Base-by-base conservation (phyloP, 176 grass and related monocot genomes). In the Thalia dealbata region DNA sequence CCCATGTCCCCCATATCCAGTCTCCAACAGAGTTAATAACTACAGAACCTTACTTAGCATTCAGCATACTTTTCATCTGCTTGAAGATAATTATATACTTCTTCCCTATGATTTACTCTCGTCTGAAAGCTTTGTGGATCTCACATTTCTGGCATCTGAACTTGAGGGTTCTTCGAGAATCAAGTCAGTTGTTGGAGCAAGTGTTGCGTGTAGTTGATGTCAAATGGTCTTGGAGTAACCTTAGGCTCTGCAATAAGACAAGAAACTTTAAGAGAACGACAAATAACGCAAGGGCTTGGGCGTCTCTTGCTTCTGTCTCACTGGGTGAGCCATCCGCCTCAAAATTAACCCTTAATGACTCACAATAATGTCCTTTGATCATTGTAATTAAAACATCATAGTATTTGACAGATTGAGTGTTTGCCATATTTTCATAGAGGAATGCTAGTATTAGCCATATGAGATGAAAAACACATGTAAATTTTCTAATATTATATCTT, bases 281-380 rank as follows among this genome's bases (percentile, higher is more conserved):
- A 0, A 97, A 76, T 67, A 97, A 89, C 74, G 93, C 93, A 22
- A 82, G 84, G 24, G 89, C 84, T 32, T 97, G 89, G 93, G 89
- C 93, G 50, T 88, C 87, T 1, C 84, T 96, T 88, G 16, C 92
- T 74, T 96, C 92, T 44, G 89, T 97, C 78, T 92, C 93, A 43
- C 81, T 92, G 10, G 87, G 89, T 46, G 82, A 97, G 82, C 54
- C 82, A 10, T 90, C 93, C n/a, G 81, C 87, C 21, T 45, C 65
- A 23, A 68, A 44, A 43, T 19, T 45, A 68, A 4, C 9, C 10
- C 35, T 68, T 22, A 45, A 5, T 3, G 65, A 44, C 16, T 18
- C 65, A 6, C 21, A 68, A 44, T 68, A 12, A 22, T 22, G 18
- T n/a, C 65, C 22, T 43, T 30, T 9, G 27, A 64, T 32, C 25